Evolutionary conservation across 148 eudicot genomes (phyloP).

Genomic region (Cornus controversa): DNA sequence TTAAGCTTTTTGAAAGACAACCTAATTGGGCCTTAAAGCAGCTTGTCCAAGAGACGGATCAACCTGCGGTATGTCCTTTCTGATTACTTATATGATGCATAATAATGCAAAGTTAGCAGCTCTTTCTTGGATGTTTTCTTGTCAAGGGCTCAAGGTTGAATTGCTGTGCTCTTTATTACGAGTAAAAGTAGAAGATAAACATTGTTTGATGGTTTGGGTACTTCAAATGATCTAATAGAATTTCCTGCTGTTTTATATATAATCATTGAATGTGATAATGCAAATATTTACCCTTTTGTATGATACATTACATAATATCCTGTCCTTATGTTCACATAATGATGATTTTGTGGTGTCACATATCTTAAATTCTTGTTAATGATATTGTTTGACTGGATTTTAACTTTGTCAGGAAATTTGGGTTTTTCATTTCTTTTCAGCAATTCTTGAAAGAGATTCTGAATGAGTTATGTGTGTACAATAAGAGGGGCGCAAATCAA

Average conservation of each 20-base stretch:
- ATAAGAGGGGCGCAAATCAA: conserved; percentile 93
- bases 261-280: too few species aligned
- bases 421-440: conserved; percentile 33
- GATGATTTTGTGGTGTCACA: not conserved
- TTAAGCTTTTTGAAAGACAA: conserved; percentile 88
- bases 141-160: not conserved
- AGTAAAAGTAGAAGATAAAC: too few species aligned
- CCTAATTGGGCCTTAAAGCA: conserved; percentile 97
- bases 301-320: not conserved
- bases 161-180: too few species aligned
- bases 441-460: conserved; percentile 96
- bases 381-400: not conserved
- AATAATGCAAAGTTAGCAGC: not conserved
- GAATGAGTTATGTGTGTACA: conserved; percentile 91
- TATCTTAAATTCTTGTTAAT: not conserved
- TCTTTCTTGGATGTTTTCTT: too few species aligned
- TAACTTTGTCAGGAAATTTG: not conserved
- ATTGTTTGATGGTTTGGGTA: too few species aligned
- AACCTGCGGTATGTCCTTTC: conserved; percentile 79
- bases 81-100: not conserved
- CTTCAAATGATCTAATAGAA: too few species aligned
- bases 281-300: not conserved
- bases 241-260: too few species aligned
- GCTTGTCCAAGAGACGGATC: conserved; percentile 94
- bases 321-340: not conserved